These are phyloP conservation scores for Talaromyces liani DNA, from an alignment of 495 filamentous ascomycete genomes.

Conservation along the genomic window DNA sequence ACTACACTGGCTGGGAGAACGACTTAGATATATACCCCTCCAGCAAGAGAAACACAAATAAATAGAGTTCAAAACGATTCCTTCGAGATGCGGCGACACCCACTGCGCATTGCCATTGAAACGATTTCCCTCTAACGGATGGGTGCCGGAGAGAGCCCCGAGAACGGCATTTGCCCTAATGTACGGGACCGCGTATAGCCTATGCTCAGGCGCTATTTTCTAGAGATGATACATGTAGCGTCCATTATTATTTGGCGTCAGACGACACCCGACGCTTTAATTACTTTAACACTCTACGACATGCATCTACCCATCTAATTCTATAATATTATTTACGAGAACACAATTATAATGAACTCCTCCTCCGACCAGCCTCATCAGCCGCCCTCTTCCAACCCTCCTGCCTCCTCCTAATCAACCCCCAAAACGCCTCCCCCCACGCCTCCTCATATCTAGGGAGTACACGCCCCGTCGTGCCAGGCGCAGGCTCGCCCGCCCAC, in stretches of 20 bases:
- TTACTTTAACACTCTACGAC: neutral
- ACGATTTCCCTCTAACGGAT: neutral
- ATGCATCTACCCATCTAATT: neutral
- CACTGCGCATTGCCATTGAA: no score
- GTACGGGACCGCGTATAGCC: no score
- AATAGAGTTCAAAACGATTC: neutral
- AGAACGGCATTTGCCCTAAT: neutral
- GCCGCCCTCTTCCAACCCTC: neutral
- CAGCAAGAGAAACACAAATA: neutral
- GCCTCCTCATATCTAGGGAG: constrained; percentile 30
- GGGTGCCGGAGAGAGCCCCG: neutral
- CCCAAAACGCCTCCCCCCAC: constrained; percentile 20
- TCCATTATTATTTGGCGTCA: neutral
- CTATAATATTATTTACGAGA: neutral
- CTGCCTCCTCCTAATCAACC: neutral
- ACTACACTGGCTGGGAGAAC: neutral
- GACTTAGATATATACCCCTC: neutral
- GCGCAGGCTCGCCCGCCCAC: constrained; percentile 38
- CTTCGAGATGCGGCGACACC: neutral
- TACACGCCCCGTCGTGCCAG: constrained; percentile 25
- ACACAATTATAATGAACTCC: neutral
- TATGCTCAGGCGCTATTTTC: no score
- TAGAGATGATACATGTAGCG: neutral
- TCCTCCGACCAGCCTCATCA: neutral
- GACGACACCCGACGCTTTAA: neutral